phyloP scores from a whole-genome alignment of 2,329 filamentous ascomycete genomes.

The Verticillium tricorpus region DNA sequence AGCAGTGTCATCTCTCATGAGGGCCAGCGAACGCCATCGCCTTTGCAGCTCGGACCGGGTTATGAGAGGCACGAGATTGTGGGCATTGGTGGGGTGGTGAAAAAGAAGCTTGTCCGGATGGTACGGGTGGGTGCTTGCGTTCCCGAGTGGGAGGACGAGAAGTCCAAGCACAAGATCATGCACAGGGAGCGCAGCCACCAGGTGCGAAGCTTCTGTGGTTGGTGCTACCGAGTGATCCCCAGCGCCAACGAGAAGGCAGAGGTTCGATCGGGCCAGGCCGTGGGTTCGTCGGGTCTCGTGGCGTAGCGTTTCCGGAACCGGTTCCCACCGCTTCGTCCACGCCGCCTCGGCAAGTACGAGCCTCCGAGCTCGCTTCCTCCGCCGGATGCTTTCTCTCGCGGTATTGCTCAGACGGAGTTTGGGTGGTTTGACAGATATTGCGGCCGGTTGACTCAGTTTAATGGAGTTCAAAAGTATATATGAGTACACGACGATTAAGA shows the following conservation, averaged over 20 bases:
- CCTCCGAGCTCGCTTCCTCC: background rate
- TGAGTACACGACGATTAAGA: background rate
- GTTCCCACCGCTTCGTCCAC: background rate
- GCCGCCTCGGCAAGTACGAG: background rate
- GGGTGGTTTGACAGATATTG: background rate
- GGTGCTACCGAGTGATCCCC: constrained; percentile 77
- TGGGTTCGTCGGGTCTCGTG: background rate
- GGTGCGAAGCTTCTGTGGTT: constrained; percentile 83
- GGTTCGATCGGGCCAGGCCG: constrained; percentile 4
- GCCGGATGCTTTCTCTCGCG: background rate
- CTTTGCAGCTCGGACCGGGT: constrained; percentile 57
- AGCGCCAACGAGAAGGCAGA: constrained; percentile 30
- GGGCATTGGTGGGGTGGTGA: constrained; percentile 82
- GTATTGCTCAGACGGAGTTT: background rate
- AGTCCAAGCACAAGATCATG: constrained; percentile 60
- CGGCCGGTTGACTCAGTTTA: background rate
- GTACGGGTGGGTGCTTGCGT: constrained; percentile 80
- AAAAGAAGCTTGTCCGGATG: constrained; percentile 81
- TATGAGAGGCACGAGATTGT: constrained; percentile 87
- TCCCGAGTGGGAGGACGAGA: constrained; percentile 79
- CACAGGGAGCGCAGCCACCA: constrained; percentile 64
- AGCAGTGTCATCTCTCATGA: constrained; percentile 11
- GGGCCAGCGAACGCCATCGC: constrained; percentile 38
- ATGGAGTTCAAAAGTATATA: background rate
- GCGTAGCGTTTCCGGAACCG: background rate